Base-by-base conservation (phyloP, 495 filamentous ascomycete genomes). In the Hypomontagnella monticulosa region DNA sequence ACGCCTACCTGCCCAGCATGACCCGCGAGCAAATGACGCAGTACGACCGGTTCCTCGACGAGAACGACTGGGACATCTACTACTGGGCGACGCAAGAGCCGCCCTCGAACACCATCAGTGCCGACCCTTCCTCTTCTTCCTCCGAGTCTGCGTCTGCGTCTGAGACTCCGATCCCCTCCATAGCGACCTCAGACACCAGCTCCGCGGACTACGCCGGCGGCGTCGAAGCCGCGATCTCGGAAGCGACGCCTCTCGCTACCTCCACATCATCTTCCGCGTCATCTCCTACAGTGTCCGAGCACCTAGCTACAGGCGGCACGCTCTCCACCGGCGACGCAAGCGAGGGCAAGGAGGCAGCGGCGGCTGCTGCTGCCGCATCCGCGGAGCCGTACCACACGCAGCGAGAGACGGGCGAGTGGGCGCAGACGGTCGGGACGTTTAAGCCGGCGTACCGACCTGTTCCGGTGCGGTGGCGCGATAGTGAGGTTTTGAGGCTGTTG, bases 51-150 rank as follows among this genome's bases (percentile, higher is more conserved):
- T 97, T 99, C 84, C 87, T 99, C 44, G 95, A 99, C 79, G 95
- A 99, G 77, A 98, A 98, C 74, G 95, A 99, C 77, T 99, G 95
- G 95, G 95, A 99, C 75, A 98, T 99, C 60, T 99, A 99, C 82
- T 99, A 99, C 84, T 99, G 95, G 95, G 92, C 93, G 0, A 99
- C 96, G n/a, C 96, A 99, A 75, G 87, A 91, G 64, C 85, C 91
- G 4, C 80, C 85, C 0, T 73, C 79, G 0, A 83, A 86, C 11
- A 73, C 79, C 1, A 20, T 63, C 19, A 76, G 71, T 34, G 69
- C 73, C 32, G 72, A 27, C 18, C 38, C 57, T n/a, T 20, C 69
- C 61, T 7, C 76, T 73, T 50, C 76, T 63, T 37, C 69, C 40
- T n/a, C 73, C 14, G 5, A 62, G 37, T 8, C 55, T 44, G 4